Base-by-base conservation (phyloP, 1,284 basidiomycete species). In the Kwoniella shivajii region DNA sequence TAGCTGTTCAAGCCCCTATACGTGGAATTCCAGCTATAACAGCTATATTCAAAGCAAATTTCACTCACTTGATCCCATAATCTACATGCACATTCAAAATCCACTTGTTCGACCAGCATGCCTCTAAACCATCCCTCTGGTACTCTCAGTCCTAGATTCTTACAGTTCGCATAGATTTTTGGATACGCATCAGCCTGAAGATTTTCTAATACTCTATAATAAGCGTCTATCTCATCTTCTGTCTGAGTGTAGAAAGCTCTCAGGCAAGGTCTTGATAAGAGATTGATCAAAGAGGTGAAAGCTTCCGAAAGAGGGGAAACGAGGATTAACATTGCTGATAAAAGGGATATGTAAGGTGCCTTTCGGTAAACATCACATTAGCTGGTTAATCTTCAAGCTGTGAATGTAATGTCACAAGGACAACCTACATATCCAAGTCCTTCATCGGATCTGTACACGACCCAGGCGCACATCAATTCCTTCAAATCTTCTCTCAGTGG, bases 161-260 rank as follows among this genome's bases (percentile, higher is more conserved):
- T 93, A 79, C 94, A 94, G 79, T 95, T 95, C 78, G 93, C 93
- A 76, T 91, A 95, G 65, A 93, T 90, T 80, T 92, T 95, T 0
- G 95, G 95, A 87, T 97, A 94, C 42, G 50, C 57, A 58, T 76
- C 74, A 11, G 73, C 72, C 55, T 77, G 73, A 10, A 76, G 65
- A 50, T 76, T 75, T 50, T 77, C 74, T 42, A 77, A 71, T 9
- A 77, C 72, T 39, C 75, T 71, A 59, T 80, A 79, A 64, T 74
- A 80, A 0, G 78, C 78, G 80, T 88, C 83, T 74, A 94, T 91
- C 76, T 95, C 92, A 57, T 91, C 89, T 67, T 83, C 84, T 0
- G 85, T 78, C 20, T 87, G 87, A 26, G 88, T 88, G 73, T 88
- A 95, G 75, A 96, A 95, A 37, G 89, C 88, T 42, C 88, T 85